phyloP scores from a whole-genome alignment of 768 basidiomycete species.

The Lentinula boryana region DNA sequence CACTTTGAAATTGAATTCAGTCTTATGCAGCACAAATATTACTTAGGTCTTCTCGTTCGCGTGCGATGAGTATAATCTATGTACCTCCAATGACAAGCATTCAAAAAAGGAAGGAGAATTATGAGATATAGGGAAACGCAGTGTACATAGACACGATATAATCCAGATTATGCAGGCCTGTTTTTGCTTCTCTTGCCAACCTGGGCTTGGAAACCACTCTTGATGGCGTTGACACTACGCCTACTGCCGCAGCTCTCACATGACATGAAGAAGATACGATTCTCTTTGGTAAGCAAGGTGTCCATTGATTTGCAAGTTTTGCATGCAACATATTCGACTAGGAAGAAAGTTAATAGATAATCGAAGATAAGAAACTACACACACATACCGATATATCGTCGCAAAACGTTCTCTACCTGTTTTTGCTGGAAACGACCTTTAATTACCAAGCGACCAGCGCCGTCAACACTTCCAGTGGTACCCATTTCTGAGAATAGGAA shows the following conservation, averaged over 20 bases:
- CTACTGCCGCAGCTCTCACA: conserved; percentile 89
- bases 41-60: too few relatives aligned
- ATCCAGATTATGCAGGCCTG: conserved; percentile 26
- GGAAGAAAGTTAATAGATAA: not conserved
- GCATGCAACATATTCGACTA: conserved; percentile 98
- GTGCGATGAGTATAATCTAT: too few relatives aligned
- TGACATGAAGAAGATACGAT: conserved; percentile 97
- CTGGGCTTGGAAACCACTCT: conserved; percentile 98
- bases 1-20: too few relatives aligned
- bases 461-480: conserved; percentile 94
- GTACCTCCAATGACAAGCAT: too few relatives aligned
- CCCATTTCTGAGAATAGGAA: conserved; percentile 98
- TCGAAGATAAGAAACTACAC: not conserved
- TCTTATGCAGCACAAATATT: too few relatives aligned
- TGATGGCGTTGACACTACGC: conserved; percentile 93
- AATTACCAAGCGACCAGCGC: conserved; percentile 87
- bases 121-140: too few relatives aligned
- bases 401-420: conserved; percentile 93
- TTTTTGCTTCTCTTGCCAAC: conserved; percentile 85
- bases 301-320: conserved; percentile 99
- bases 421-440: conserved; percentile 98
- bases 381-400: conserved; percentile 88
- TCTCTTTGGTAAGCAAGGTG: conserved; percentile 94
- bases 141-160: not conserved
- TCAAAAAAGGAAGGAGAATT: too few relatives aligned